Evolutionary conservation across 495 filamentous ascomycete species (phyloP).

Genomic region (Neurospora sp.): DNA sequence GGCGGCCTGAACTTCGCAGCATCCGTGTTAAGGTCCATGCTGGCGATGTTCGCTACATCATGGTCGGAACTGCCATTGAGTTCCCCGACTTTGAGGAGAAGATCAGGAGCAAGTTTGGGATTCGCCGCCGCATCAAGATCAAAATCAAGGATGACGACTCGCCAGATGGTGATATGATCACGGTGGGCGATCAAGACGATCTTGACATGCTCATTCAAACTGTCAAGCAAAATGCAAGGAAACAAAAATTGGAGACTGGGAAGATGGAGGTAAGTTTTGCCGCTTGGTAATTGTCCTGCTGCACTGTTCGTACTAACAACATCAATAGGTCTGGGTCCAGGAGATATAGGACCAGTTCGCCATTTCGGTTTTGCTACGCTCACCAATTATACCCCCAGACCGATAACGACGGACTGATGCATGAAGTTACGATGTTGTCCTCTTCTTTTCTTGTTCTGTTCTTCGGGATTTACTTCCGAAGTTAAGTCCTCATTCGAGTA

Average conservation of each 20-base stretch:
- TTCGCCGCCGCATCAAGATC: slow-evolving; percentile 63
- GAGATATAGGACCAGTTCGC: slow-evolving; percentile 31
- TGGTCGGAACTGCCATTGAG: slow-evolving; percentile 62
- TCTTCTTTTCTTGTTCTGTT: not conserved
- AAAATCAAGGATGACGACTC: slow-evolving; percentile 74
- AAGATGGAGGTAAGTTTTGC: slow-evolving; percentile 80
- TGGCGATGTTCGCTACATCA: slow-evolving; percentile 90
- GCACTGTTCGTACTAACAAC: slow-evolving; percentile 11
- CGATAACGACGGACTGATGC: not conserved
- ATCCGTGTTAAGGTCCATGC: slow-evolving; percentile 85
- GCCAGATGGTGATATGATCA: slow-evolving; percentile 81
- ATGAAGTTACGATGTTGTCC: not conserved
- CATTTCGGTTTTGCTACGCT: not conserved
- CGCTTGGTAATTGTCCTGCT: not conserved
- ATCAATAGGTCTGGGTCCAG: slow-evolving; percentile 55
- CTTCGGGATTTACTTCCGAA: not conserved
- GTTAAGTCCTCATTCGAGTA: not conserved
- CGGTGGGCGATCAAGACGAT: slow-evolving; percentile 93
- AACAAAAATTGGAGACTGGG: slow-evolving; percentile 71
- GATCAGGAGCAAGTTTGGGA: slow-evolving; percentile 75
- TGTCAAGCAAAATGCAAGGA: slow-evolving; percentile 56
- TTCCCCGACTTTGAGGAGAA: slow-evolving; percentile 66
- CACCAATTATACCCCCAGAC: not conserved
- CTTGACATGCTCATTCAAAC: slow-evolving; percentile 69
- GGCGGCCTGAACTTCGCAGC: slow-evolving; percentile 41